Percentiles rank a stretch among this genome's conserved stretches.
These are phyloP conservation scores for Pseudopyrenochaeta lycopersici DNA, from an alignment of 2,329 filamentous ascomycete genomes.

Conservation along the genomic window DNA sequence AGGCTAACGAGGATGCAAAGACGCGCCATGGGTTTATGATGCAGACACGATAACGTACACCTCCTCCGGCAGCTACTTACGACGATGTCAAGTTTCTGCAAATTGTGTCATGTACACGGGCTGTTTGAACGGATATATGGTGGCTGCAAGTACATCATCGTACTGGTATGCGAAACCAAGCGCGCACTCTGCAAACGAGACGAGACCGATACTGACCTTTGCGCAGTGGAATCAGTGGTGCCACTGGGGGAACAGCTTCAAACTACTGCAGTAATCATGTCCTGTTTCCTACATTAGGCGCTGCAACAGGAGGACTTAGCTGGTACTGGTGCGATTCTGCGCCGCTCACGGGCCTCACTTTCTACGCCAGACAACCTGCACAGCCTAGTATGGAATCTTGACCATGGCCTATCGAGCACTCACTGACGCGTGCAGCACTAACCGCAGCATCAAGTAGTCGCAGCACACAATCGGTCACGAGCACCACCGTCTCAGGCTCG, in stretches of 20 bases:
- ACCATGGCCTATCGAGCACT: background rate
- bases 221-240: constrained; percentile 1
- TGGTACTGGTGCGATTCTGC: constrained; percentile 16
- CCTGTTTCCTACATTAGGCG: constrained; percentile 5
- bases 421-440: background rate
- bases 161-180: constrained; percentile 7
- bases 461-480: background rate
- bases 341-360: constrained; percentile 11
- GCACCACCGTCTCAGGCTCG: background rate
- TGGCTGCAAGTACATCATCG: constrained; percentile 1
- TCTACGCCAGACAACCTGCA: constrained; percentile 8
- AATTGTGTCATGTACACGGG: constrained; percentile 13
- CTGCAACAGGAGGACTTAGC: background rate
- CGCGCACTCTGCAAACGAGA: background rate
- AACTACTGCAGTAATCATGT: constrained; percentile 15
- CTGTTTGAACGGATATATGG: constrained; percentile 10
- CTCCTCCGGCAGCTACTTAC: constrained; percentile 7
- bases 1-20: background rate
- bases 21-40: constrained; percentile 14
- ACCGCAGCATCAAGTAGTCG: background rate
- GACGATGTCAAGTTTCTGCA: constrained; percentile 7
- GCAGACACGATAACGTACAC: constrained; percentile 9
- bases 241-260: constrained; percentile 6
- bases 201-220: background rate
- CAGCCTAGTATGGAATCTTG: constrained; percentile 11